Conservation (phyloP, 495 filamentous ascomycete genomes). For the Penicillium silybi region DNA sequence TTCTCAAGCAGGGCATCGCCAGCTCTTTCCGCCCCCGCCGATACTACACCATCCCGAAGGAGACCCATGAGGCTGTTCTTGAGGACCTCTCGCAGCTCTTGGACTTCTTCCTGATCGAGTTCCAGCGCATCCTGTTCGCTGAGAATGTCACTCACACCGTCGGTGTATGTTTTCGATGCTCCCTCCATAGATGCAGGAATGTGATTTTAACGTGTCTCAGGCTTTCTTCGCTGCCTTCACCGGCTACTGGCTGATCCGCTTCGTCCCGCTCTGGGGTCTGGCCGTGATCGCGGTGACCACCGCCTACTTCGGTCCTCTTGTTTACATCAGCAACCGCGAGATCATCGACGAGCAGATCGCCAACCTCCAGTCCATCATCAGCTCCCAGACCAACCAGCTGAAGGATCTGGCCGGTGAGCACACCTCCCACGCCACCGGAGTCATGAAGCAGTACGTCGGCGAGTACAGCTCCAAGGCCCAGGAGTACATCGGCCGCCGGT, state of each 20-base stretch:
- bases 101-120: constrained; percentile 97
- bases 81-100: constrained; percentile 87
- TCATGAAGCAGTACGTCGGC: constrained; percentile 75
- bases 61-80: constrained; percentile 72
- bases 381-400: constrained; percentile 76
- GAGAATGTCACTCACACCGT: constrained; percentile 83
- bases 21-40: constrained; percentile 83
- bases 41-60: constrained; percentile 88
- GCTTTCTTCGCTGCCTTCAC: constrained; percentile 75
- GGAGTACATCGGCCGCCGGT: constrained; percentile 59
- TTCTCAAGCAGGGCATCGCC: constrained; percentile 74
- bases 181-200: constrained; percentile 11
- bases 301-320: constrained; percentile 78
- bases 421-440: constrained; percentile 68
- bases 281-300: constrained; percentile 70
- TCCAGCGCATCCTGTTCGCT: constrained; percentile 89
- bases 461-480: constrained; percentile 86
- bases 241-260: constrained; percentile 90
- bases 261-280: constrained; percentile 91
- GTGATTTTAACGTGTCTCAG: constrained; percentile 36
- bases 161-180: constrained; percentile 56
- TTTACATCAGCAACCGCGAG: constrained; percentile 92
- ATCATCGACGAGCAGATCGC: constrained; percentile 82
- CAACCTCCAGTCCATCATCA: constrained; percentile 65
- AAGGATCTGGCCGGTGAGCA: constrained; percentile 77